A percentile compares a stretch with the other conserved stretches of the same genome.
Evolutionary conservation across 2,329 filamentous ascomycete genomes (phyloP).

Genomic region (Paracoccidioides lutzii): DNA sequence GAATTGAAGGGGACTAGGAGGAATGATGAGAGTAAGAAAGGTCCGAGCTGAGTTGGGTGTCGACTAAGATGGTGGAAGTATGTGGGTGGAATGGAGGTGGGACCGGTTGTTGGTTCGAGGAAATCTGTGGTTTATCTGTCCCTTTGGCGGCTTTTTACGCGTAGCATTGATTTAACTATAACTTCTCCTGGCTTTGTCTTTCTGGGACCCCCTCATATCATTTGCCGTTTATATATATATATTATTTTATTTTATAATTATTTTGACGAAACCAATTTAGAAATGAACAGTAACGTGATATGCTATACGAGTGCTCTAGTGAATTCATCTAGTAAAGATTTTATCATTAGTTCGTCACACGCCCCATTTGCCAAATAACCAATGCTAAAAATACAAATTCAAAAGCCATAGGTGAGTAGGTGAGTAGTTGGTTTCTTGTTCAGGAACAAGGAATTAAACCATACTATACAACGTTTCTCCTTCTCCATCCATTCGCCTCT

Average conservation of each 20-base stretch:
- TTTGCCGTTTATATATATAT: no score
- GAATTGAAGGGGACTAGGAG: constrained; percentile 36
- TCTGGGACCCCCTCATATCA: no score
- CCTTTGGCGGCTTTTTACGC: no score
- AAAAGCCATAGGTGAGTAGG: neutral
- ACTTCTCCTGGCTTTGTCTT: no score
- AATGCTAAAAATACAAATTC: neutral
- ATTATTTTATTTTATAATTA: no score
- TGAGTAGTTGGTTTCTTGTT: neutral
- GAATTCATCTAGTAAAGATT: neutral
- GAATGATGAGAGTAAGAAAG: neutral
- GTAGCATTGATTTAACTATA: no score
- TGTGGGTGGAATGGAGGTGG: no score
- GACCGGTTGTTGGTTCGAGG: neutral
- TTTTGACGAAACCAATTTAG: no score
- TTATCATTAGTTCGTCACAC: neutral
- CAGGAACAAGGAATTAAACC: neutral
- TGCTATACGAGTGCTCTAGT: neutral
- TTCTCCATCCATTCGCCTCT: no score
- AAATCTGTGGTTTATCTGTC: neutral
- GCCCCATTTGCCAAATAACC: neutral
- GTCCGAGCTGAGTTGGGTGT: neutral
- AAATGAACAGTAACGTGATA: neutral
- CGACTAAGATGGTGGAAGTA: neutral
- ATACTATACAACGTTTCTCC: no score